Percentiles rank a stretch among this genome's conserved stretches.
Evolutionary conservation across 2,329 filamentous ascomycete genomes (phyloP).

Genomic region (Diaporthe sp.): DNA sequence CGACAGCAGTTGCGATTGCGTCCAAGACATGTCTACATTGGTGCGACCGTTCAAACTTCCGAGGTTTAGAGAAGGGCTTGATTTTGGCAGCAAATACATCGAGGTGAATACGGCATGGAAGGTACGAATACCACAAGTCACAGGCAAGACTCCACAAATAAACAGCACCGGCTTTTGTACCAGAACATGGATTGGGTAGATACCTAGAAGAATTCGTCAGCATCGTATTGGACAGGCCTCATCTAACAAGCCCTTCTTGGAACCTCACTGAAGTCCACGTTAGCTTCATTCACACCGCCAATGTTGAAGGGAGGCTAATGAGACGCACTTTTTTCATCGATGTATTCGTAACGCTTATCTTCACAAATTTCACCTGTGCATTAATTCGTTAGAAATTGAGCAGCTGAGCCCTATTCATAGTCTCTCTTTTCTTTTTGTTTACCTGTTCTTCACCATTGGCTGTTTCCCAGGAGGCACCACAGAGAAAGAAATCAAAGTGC

Average conservation of each 20-base stretch:
- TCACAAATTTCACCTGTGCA: background rate
- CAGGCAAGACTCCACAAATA: background rate
- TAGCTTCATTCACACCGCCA: background rate
- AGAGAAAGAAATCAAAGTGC: background rate
- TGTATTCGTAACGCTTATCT: background rate
- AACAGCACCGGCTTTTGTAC: background rate
- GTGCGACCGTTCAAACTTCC: background rate
- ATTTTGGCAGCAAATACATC: background rate
- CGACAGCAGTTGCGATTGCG: background rate
- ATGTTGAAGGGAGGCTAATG: background rate
- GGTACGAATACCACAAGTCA: background rate
- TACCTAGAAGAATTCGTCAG: background rate
- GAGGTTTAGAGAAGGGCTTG: background rate
- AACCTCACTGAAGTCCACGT: background rate
- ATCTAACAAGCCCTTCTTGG: background rate
- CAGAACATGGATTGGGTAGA: background rate
- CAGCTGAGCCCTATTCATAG: background rate
- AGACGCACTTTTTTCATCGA: background rate
- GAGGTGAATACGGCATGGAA: background rate
- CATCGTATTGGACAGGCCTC: background rate
- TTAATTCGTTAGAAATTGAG: background rate
- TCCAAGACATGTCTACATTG: background rate
- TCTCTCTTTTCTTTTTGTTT: background rate
- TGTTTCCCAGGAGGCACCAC: too few species aligned
- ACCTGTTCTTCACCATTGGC: too few species aligned